Evolutionary conservation across 129 eudicot genomes (phyloP).

Genomic region (Artemisia argyi): DNA sequence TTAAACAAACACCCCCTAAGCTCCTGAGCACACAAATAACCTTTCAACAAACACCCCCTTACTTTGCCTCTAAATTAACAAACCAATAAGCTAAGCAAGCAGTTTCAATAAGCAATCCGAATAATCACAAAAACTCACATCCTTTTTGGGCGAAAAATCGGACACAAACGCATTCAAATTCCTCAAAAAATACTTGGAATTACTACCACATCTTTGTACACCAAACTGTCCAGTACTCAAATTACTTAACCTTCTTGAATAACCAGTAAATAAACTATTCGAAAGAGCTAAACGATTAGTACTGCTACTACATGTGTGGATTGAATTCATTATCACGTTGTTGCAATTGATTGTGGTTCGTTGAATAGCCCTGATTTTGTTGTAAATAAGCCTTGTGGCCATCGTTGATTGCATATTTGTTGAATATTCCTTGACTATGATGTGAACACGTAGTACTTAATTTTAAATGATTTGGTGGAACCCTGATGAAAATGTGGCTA

Average conservation of each 20-base stretch:
- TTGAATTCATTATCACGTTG: conserved; percentile 24
- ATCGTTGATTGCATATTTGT: conserved; percentile 52
- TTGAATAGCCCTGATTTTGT: too few species aligned
- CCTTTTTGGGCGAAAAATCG: conserved; percentile 48
- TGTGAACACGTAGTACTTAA: conserved; percentile 31
- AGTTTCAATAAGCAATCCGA: neutral
- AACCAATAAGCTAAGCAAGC: too few species aligned
- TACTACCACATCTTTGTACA: conserved; percentile 27
- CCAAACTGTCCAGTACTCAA: conserved; percentile 21
- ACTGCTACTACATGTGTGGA: conserved; percentile 20
- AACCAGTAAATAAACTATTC: neutral
- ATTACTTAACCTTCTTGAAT: conserved; percentile 19
- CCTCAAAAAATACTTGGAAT: conserved; percentile 35
- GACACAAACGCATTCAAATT: conserved; percentile 52
- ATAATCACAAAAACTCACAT: conserved; percentile 30
- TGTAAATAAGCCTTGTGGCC: conserved; percentile 28
- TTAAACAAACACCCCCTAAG: too few species aligned
- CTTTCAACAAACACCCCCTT: too few species aligned
- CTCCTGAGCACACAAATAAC: too few species aligned
- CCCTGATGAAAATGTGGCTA: conserved; percentile 17
- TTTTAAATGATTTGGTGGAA: conserved; percentile 5
- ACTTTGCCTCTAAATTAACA: neutral
- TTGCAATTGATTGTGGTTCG: conserved; percentile 26
- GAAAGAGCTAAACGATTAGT: conserved; percentile 18
- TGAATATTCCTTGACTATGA: conserved; percentile 28